Percentiles rank a stretch among this genome's conserved stretches.
Evolutionary conservation across 2,329 filamentous ascomycete species (phyloP).

Genomic region (Paecilomyces dactylethromorphus): DNA sequence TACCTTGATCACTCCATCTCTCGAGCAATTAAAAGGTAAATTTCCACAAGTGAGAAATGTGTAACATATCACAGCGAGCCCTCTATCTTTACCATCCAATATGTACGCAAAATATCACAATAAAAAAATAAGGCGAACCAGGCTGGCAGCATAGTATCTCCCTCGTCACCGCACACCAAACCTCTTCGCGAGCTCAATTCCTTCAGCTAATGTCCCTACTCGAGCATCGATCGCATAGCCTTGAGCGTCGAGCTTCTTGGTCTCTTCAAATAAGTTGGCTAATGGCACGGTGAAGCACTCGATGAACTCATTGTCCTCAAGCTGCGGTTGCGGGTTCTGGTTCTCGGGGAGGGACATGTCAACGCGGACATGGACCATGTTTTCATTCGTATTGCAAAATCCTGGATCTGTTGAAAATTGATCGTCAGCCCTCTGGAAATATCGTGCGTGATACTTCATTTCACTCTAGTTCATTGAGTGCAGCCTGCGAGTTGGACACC

Average conservation of each 20-base stretch:
- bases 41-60: not conserved
- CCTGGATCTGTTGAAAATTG: slow-evolving; percentile 36
- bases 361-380: slow-evolving; percentile 63
- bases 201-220: slow-evolving; percentile 71
- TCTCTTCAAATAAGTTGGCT: slow-evolving; percentile 57
- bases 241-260: slow-evolving; percentile 59
- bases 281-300: slow-evolving; percentile 68
- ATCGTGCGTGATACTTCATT: too few species aligned
- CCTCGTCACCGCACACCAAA: slow-evolving; percentile 6
- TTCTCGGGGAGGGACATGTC: slow-evolving; percentile 65
- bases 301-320: slow-evolving; percentile 78
- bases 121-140: not conserved
- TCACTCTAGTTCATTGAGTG: too few species aligned
- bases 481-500: too few species aligned
- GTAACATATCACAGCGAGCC: not conserved
- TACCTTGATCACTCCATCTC: not conserved
- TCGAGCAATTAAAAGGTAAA: not conserved
- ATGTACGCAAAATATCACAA: not conserved
- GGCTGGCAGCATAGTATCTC: not conserved
- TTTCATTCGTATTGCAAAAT: slow-evolving; percentile 44
- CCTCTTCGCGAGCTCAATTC: slow-evolving; percentile 63
- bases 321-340: slow-evolving; percentile 58
- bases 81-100: not conserved
- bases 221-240: slow-evolving; percentile 75
- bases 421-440: not conserved